Percentiles rank a stretch among this genome's conserved stretches.
phyloP scores from a whole-genome alignment of 2,329 filamentous ascomycete genomes.

The Tolypocladium inflatum region DNA sequence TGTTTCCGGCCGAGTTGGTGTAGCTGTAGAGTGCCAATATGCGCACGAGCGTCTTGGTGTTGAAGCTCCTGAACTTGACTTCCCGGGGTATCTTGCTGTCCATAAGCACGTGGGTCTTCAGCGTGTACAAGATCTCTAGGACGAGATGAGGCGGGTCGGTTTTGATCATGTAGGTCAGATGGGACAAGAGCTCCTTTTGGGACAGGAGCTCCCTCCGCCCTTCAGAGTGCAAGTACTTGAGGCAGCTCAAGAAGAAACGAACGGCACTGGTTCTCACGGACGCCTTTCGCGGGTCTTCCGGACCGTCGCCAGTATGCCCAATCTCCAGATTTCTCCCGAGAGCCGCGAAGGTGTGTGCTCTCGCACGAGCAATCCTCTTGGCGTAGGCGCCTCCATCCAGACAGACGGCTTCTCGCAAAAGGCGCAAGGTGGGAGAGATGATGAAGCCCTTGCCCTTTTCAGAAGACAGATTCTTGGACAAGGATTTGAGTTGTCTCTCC shows the following conservation, averaged over 20 bases:
- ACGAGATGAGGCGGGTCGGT: constrained; percentile 71
- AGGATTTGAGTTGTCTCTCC: constrained; percentile 68
- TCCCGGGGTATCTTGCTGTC: constrained; percentile 66
- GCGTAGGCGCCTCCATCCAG: constrained; percentile 81
- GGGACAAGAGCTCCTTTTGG: constrained; percentile 72
- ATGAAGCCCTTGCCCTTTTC: constrained; percentile 79
- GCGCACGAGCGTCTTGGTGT: constrained; percentile 60
- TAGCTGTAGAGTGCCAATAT: constrained; percentile 65
- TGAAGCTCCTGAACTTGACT: constrained; percentile 67
- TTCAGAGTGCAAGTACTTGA: constrained; percentile 68
- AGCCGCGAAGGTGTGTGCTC: constrained; percentile 70
- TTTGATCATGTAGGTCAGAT: constrained; percentile 69
- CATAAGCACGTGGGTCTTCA: constrained; percentile 63
- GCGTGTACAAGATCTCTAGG: constrained; percentile 59
- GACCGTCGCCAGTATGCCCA: constrained; percentile 43
- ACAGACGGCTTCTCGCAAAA: constrained; percentile 75
- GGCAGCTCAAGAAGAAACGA: constrained; percentile 66
- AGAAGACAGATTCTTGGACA: constrained; percentile 69
- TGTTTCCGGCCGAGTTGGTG: constrained; percentile 32
- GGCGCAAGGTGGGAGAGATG: constrained; percentile 76
- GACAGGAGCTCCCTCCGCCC: constrained; percentile 74
- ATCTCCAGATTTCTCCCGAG: constrained; percentile 73
- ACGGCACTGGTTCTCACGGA: constrained; percentile 78
- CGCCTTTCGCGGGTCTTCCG: constrained; percentile 59
- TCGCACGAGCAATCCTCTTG: constrained; percentile 64